phyloP scores from a whole-genome alignment of 805 yeast genomes.

The Lipomyces starkeyi region DNA sequence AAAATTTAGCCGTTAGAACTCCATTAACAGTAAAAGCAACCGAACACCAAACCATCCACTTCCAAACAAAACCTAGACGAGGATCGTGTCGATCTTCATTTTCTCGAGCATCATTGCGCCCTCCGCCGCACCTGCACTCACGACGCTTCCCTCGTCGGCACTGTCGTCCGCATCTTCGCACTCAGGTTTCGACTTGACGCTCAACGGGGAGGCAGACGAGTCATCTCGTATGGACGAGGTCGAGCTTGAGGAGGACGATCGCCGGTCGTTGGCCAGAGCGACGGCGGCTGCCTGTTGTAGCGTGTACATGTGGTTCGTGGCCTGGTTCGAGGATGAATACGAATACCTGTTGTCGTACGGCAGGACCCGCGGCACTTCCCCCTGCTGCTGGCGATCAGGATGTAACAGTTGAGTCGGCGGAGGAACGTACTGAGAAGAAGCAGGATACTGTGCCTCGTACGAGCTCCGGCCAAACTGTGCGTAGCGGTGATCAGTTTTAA shows the following conservation, averaged over 20 bases:
- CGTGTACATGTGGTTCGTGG: constrained; percentile 1
- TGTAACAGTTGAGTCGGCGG: neutral
- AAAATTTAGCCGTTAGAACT: neutral
- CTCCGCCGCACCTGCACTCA: constrained; percentile 29
- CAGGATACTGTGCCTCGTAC: neutral
- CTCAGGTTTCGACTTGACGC: neutral
- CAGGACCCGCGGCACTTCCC: neutral
- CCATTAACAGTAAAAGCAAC: neutral
- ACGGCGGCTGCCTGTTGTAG: constrained; percentile 4
- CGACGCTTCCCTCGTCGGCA: constrained; percentile 24
- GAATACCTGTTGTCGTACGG: constrained; percentile 2
- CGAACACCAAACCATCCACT: neutral
- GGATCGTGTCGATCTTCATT: constrained; percentile 35
- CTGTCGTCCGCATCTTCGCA: constrained; percentile 15
- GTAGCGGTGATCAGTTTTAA: neutral
- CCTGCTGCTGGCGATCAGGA: neutral
- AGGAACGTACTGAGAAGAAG: neutral
- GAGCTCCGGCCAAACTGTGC: constrained; percentile 1
- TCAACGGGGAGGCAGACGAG: neutral
- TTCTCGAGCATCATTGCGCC: constrained; percentile 36
- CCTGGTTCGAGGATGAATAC: neutral
- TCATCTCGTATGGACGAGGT: neutral
- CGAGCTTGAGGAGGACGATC: constrained; percentile 2
- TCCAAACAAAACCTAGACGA: constrained; percentile 15
- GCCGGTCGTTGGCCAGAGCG: constrained; percentile 6